Base-by-base conservation (phyloP, 2,329 filamentous ascomycete species). In the Tolypocladium tropicale region DNA sequence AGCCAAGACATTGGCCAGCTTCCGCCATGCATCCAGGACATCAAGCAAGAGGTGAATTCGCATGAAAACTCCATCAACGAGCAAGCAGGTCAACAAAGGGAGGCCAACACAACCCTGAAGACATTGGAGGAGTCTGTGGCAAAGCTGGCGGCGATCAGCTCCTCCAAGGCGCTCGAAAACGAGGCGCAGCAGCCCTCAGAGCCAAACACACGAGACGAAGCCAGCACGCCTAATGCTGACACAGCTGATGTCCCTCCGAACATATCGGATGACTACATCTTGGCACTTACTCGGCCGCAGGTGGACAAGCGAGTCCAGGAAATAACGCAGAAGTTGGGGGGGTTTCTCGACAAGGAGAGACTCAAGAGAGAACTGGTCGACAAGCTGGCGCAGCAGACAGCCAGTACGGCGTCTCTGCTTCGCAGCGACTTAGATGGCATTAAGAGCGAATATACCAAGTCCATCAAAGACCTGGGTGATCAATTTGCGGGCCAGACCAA, bases 301-400 rank as follows among this genome's bases (percentile, higher is more conserved):
- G 28, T 49, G 14, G 37, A 37, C 1, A 37, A 32, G 25, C 18
- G 46, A 32, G 32, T 65, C 11, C 56, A 41, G n/a, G 43, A 48
- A 2, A 50, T 54, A 16, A 16, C 51, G 7, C 32, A 25, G 6
- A 57, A 53, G 4, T 48, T 68, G 7, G 59, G 60, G 7, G n/a
- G 21, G 5, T 58, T 63, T 7, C 53, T 70, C 7, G 59, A 66
- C 14, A 52, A 56, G 11, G 66, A 65, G 46, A 60, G 60, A 34
- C 9, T 25, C 2, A 46, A 48, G 32, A 57, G 59, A 32, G 53
- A 57, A 21, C 33, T 55, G 21, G 28, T 62, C 7, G 33, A 34
- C 2, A 21, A n/a, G 12, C 41, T 48, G 12, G 51, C 54, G 6
- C 58, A 63, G 10, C 23, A 36, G 18, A 52, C 58, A 32, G 43